Percentiles rank a stretch among this genome's conserved stretches.
phyloP scores from a whole-genome alignment of 257 asterid species.

The Solanum tarapatanum region DNA sequence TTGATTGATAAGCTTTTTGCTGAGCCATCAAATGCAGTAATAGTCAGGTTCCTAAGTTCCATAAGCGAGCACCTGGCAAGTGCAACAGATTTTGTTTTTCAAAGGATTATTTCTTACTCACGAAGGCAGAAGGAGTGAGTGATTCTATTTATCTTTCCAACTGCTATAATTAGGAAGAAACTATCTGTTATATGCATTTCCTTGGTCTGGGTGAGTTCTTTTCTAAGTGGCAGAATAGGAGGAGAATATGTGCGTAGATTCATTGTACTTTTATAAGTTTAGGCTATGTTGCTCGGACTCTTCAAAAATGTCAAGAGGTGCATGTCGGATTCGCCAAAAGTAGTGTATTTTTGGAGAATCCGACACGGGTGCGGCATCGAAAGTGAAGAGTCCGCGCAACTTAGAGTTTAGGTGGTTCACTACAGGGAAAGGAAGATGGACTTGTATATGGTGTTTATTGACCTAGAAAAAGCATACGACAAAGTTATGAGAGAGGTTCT shows the following conservation, averaged over 20 bases:
- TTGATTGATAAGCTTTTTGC: slow-evolving; percentile 65
- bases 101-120: slow-evolving; percentile 37
- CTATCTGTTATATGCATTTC: neutral
- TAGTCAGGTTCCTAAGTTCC: slow-evolving; percentile 68
- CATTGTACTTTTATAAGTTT: neutral
- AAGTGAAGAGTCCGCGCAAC: no score
- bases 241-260: neutral
- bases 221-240: neutral
- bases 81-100: slow-evolving; percentile 51
- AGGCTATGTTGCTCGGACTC: no score
- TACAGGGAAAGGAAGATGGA: neutral
- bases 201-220: neutral
- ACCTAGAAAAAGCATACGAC: neutral
- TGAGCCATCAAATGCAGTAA: slow-evolving; percentile 80
- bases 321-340: no score
- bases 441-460: neutral
- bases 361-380: no score
- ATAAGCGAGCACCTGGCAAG: slow-evolving; percentile 72
- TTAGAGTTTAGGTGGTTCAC: neutral
- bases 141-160: neutral
- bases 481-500: neutral
- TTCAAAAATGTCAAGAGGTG: no score
- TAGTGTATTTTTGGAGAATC: no score
- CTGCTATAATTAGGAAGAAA: neutral
- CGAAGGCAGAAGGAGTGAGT: slow-evolving; percentile 54